Evolutionary conservation across 805 yeast genomes (phyloP), one percentile per base, ranked within the genome.

Genomic region (Blastobotrys parvus): DNA sequence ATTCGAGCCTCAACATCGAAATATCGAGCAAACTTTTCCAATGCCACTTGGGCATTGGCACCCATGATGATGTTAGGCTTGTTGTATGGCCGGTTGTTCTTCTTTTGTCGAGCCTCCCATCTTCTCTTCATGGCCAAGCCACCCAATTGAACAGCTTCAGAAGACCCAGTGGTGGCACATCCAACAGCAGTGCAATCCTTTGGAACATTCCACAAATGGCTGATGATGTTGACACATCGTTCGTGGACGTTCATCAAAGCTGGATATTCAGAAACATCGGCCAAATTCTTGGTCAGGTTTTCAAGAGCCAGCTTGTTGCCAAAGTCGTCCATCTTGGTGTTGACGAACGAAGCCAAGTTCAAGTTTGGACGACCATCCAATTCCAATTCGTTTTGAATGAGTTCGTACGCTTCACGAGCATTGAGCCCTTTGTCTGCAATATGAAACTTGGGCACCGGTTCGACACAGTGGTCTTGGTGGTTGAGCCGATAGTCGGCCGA

Each of bases 241-340:
- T 80, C 73, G 48, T 89, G 94, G 47, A 85, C 58, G 45, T 82
- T 90, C 54, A 84, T 69, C 60, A 88, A 61, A 38, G 88, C 82
- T 7, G 97, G 96, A 61, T 88, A 88, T 68, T 88, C 97, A 60
- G 89, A 96, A 54, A 82, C 81, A 63, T 88, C 97, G 6, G 96
- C 95, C 56, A 88, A 69, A 62, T 88, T 88, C 70, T 89, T 88
- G 52, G 84, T 80, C 46, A 87, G 54, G 61, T 88, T 88, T 60
- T 84, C 89, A 20, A 60, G 38, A 43, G 80, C 72, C 51, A 88
- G 70, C 49, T 68, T 67, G 16, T 64, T 62, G 3, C 81, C 77
- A 16, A 62, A 61, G n/a, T 68, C 74, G 43, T 77, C 77, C 18
- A 80, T 58, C 50, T 68, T 72, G 5, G 95, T 88, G 64, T 84